Conservation (phyloP, 2,329 filamentous ascomycete species). For the Exutisphaerella laricina region DNA sequence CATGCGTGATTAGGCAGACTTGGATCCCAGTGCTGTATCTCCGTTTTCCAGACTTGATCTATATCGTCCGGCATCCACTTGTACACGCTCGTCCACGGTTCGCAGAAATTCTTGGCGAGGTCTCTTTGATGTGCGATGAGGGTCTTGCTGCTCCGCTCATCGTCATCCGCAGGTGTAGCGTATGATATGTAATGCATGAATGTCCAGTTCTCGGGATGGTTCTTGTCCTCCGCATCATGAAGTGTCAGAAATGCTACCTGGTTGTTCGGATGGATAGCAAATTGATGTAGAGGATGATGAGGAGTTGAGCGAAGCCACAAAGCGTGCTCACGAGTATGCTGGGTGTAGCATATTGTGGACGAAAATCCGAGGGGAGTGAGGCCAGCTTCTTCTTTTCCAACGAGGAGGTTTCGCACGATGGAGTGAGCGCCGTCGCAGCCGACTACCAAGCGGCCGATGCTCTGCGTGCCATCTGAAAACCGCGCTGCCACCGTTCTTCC, state of each 20-base stretch:
- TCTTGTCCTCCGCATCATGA: constrained; percentile 9
- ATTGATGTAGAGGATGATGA: constrained; percentile 11
- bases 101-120: constrained; percentile 8
- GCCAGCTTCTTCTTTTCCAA: constrained; percentile 7
- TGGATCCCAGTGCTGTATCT: constrained; percentile 17
- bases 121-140: constrained; percentile 6
- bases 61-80: constrained; percentile 6
- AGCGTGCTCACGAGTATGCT: constrained; percentile 14
- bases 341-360: constrained; percentile 16
- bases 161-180: constrained; percentile 10
- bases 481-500: constrained; percentile 13
- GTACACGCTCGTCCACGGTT: constrained; percentile 10
- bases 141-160: constrained; percentile 5
- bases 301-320: constrained; percentile 9
- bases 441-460: constrained; percentile 19
- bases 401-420: constrained; percentile 16
- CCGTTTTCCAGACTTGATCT: constrained; percentile 3
- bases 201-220: constrained; percentile 9
- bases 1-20: constrained; percentile 16
- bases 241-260: constrained; percentile 8
- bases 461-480: constrained; percentile 16
- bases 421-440: constrained; percentile 25
- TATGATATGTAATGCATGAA: constrained; percentile 14
- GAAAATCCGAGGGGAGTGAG: constrained; percentile 11
- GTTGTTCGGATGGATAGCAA: constrained; percentile 12